Evolutionary conservation across 2,329 filamentous ascomycete species (phyloP).

Genomic region (Alternaria tenuissima): DNA sequence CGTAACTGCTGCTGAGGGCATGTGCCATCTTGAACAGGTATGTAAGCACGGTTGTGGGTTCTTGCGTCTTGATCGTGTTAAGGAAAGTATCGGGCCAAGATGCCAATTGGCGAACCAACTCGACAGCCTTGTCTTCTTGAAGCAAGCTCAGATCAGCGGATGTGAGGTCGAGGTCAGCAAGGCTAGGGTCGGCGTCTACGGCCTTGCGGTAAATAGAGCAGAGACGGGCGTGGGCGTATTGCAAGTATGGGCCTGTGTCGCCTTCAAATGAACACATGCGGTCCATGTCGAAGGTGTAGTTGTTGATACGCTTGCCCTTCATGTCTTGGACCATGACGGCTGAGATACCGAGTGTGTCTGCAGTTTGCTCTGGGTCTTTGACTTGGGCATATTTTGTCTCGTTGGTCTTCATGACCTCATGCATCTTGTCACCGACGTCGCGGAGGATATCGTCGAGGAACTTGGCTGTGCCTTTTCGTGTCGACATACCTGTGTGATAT

Average conservation of each 20-base stretch:
- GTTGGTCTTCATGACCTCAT: conserved; percentile 95
- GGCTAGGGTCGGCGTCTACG: conserved; percentile 57
- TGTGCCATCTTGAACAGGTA: conserved; percentile 91
- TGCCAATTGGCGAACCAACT: conserved; percentile 77
- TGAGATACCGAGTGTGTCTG: conserved; percentile 90
- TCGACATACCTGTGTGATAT: conserved; percentile 60
- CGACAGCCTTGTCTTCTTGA: conserved; percentile 74
- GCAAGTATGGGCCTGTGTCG: conserved; percentile 84
- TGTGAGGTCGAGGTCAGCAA: conserved; percentile 62
- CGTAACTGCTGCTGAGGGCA: conserved; percentile 79
- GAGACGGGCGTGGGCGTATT: conserved; percentile 70
- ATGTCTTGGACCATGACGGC: conserved; percentile 99
- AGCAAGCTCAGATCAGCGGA: conserved; percentile 76
- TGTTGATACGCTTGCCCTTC: conserved; percentile 84
- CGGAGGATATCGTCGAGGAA: conserved; percentile 60
- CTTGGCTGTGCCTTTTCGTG: conserved; percentile 67
- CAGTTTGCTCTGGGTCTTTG: conserved; percentile 79
- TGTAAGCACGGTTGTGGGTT: conserved; percentile 72
- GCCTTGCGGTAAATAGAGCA: conserved; percentile 61
- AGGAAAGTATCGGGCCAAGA: conserved; percentile 87
- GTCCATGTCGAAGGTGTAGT: conserved; percentile 79
- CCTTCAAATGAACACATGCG: conserved; percentile 85
- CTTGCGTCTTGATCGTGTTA: conserved; percentile 84
- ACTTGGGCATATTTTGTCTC: conserved; percentile 90
- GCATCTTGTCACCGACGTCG: conserved; percentile 89